These are phyloP conservation scores for Corynascus novoguineensis DNA, from an alignment of 495 filamentous ascomycete species.

Conservation along the genomic window DNA sequence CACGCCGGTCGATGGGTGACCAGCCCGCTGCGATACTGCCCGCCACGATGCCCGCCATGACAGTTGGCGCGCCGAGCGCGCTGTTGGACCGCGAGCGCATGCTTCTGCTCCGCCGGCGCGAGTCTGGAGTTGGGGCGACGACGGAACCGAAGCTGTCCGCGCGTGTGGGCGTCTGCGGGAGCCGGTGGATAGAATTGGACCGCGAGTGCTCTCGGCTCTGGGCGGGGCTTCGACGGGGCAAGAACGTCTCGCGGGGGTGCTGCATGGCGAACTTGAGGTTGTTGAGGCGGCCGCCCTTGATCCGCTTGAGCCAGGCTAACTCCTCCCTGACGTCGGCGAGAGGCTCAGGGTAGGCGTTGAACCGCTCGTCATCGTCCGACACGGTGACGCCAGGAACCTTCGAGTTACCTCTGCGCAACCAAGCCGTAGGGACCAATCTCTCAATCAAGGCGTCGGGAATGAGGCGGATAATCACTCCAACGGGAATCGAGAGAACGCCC, in stretches of 20 bases:
- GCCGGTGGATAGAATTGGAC: conserved; percentile 52
- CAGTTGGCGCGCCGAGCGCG: conserved; percentile 73
- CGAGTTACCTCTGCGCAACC: conserved; percentile 56
- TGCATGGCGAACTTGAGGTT: conserved; percentile 78
- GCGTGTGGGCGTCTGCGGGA: conserved; percentile 61
- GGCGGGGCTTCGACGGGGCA: conserved; percentile 67
- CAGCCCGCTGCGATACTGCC: conserved; percentile 77
- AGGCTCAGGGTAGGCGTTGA: conserved; percentile 64
- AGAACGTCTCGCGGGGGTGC: conserved; percentile 67
- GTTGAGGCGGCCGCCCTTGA: conserved; percentile 87
- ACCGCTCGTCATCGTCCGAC: conserved; percentile 70
- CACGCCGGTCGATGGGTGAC: conserved; percentile 68
- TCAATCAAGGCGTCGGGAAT: conserved; percentile 52
- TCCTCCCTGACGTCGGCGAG: conserved; percentile 73
- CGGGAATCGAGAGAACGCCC: conserved; percentile 64
- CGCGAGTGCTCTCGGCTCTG: conserved; percentile 56
- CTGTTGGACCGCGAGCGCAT: conserved; percentile 83
- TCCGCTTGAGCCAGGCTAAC: conserved; percentile 78
- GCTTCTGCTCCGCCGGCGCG: conserved; percentile 58
- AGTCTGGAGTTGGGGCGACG: conserved; percentile 60
- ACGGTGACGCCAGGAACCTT: conserved; percentile 50
- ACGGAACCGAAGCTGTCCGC: conserved; percentile 51
- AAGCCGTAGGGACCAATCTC: conserved; percentile 59
- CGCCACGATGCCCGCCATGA: conserved; percentile 83
- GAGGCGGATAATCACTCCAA: conserved; percentile 65